A percentile compares a stretch with the other conserved stretches of the same genome.
phyloP scores from a whole-genome alignment of 176 grass and related monocot genomes.

The Ensete glaucum region DNA sequence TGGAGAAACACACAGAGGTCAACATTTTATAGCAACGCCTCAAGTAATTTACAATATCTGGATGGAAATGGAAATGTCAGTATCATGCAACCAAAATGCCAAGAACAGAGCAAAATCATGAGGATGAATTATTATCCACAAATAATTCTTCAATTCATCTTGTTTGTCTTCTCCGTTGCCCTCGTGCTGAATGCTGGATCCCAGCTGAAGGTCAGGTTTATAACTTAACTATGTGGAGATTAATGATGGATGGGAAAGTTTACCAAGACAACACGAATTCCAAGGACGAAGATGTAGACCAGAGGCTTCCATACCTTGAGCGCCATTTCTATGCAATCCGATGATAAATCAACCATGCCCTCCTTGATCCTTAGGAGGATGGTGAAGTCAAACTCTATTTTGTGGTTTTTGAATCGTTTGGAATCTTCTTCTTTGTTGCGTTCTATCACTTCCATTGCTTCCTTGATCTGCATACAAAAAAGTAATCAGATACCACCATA shows the following conservation, averaged over 20 bases:
- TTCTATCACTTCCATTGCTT: conserved; percentile 55
- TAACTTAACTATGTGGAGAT: background rate
- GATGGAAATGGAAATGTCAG: background rate
- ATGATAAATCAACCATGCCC: conserved; percentile 54
- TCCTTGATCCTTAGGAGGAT: conserved; percentile 49
- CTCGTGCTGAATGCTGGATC: no score
- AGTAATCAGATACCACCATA: background rate
- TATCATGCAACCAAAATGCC: background rate
- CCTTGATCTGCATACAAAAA: conserved; percentile 32
- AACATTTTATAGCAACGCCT: background rate
- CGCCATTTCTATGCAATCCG: conserved; percentile 46
- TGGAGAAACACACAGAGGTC: background rate
- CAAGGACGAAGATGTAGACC: background rate
- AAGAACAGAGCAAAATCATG: background rate
- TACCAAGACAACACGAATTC: background rate
- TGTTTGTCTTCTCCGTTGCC: no score
- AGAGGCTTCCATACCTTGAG: conserved; percentile 27
- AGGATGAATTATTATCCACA: no score
- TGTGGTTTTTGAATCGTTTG: conserved; percentile 45
- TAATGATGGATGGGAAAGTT: background rate
- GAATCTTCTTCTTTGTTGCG: conserved; percentile 47
- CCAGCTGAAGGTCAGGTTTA: background rate
- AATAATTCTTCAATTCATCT: no score
- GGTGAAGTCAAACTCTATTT: conserved; percentile 38
- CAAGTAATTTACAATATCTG: conserved; percentile 4